Evolutionary conservation across 805 yeast genomes (phyloP).

Genomic region (Kodamaea nitidulidarum): DNA sequence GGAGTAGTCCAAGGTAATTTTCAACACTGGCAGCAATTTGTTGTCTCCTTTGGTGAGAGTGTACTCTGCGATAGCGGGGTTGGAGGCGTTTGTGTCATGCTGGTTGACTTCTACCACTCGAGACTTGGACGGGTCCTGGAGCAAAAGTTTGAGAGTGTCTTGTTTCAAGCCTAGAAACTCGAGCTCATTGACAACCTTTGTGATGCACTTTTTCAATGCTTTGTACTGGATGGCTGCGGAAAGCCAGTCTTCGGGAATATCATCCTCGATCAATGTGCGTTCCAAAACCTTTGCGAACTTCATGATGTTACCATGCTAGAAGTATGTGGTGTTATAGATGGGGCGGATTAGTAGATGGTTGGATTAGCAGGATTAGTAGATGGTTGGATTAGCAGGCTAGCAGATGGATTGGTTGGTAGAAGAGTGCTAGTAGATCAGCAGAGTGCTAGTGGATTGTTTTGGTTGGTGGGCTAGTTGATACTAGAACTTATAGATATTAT

Average conservation of each 20-base stretch:
- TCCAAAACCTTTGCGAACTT: slow-evolving; percentile 74
- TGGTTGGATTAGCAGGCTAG: no score
- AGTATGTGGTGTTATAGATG: no score
- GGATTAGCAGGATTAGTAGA: no score
- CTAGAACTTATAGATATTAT: no score
- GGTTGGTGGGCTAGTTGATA: neutral
- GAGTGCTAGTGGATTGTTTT: no score
- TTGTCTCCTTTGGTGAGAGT: slow-evolving; percentile 30
- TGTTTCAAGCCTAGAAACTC: slow-evolving; percentile 53
- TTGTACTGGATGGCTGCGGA: slow-evolving; percentile 69
- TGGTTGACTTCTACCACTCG: slow-evolving; percentile 31
- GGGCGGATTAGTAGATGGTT: no score
- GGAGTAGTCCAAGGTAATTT: slow-evolving; percentile 33
- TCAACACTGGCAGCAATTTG: slow-evolving; percentile 35
- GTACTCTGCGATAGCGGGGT: slow-evolving; percentile 43
- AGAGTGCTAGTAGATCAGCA: no score
- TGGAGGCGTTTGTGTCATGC: slow-evolving; percentile 29
- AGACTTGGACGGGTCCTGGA: slow-evolving; percentile 25
- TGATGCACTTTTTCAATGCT: slow-evolving; percentile 62
- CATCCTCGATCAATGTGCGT: slow-evolving; percentile 55
- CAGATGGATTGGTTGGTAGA: no score
- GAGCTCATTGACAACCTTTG: slow-evolving; percentile 61
- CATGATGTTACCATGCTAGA: slow-evolving; percentile 35
- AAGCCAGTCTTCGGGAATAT: slow-evolving; percentile 65
- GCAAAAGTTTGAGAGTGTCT: slow-evolving; percentile 36